phyloP scores from a whole-genome alignment of 2,329 filamentous ascomycete species.

The Exophiala sp. region DNA sequence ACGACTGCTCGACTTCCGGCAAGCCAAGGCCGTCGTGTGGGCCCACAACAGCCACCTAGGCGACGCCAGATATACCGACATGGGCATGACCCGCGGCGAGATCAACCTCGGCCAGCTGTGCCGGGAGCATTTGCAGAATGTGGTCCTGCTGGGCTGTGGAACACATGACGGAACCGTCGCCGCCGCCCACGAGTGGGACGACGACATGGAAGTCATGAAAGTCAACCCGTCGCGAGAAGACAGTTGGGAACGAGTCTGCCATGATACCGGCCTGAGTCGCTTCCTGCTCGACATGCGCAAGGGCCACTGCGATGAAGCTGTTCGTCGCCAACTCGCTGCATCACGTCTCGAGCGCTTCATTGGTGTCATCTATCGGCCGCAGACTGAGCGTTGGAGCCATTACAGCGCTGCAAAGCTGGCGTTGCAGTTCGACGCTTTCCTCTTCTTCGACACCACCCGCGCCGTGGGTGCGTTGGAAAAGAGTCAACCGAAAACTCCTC shows the following conservation, averaged over 20 bases:
- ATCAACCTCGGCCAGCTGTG: slow-evolving; percentile 52
- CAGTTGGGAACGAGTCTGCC: slow-evolving; percentile 48
- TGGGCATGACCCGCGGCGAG: slow-evolving; percentile 42
- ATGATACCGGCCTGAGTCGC: slow-evolving; percentile 41
- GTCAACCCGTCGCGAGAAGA: slow-evolving; percentile 43
- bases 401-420: slow-evolving; percentile 45
- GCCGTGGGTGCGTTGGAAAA: slow-evolving; percentile 44
- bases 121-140: slow-evolving; percentile 41
- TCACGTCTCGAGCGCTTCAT: too few relatives aligned
- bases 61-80: slow-evolving; percentile 49
- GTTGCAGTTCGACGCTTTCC: slow-evolving; percentile 46
- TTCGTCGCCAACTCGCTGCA: slow-evolving; percentile 36
- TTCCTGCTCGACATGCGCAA: slow-evolving; percentile 46
- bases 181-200: slow-evolving; percentile 48
- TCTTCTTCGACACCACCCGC: slow-evolving; percentile 47
- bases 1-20: slow-evolving; percentile 41
- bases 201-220: slow-evolving; percentile 47
- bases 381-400: slow-evolving; percentile 47
- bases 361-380: slow-evolving; percentile 48
- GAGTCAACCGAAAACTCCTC: slow-evolving; percentile 40
- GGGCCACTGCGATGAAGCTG: slow-evolving; percentile 32
- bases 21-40: slow-evolving; percentile 48
- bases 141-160: slow-evolving; percentile 44
- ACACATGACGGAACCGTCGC: slow-evolving; percentile 50
- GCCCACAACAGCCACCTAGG: slow-evolving; percentile 51